phyloP scores from a whole-genome alignment of 1,284 basidiomycete genomes.

The Coniferiporia weirii region DNA sequence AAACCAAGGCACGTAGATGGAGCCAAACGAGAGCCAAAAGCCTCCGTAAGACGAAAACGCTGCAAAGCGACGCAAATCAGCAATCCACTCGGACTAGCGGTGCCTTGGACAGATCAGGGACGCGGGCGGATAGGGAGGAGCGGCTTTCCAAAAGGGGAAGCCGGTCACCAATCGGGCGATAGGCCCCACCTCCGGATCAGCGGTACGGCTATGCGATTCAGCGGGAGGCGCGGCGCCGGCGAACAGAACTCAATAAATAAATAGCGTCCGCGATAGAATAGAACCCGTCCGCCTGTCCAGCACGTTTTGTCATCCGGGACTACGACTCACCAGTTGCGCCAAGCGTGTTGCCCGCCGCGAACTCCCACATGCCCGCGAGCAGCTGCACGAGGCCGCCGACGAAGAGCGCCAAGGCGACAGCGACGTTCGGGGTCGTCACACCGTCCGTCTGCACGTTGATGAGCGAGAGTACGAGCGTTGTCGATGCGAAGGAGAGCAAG shows the following conservation, averaged over 20 bases:
- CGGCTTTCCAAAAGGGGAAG: not conserved
- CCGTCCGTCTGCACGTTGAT: constrained; percentile 55
- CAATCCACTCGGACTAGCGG: too few relatives aligned
- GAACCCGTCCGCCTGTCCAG: not conserved
- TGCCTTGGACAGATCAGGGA: too few relatives aligned
- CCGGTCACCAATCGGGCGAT: not conserved
- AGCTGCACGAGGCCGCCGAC: constrained; percentile 81
- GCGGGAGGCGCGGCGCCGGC: not conserved
- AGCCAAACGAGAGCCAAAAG: constrained; percentile 79
- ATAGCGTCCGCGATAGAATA: not conserved
- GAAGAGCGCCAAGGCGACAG: constrained; percentile 81
- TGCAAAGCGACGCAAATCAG: constrained; percentile 24
- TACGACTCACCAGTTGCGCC: constrained; percentile 57
- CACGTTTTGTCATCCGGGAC: too few relatives aligned
- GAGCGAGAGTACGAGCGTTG: constrained; percentile 66
- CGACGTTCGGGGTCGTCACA: constrained; percentile 58
- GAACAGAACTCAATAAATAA: not conserved
- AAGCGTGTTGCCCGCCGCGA: constrained; percentile 69
- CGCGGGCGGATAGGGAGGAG: not conserved
- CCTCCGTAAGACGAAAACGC: constrained; percentile 82
- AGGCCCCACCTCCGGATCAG: not conserved
- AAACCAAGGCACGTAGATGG: constrained; percentile 58
- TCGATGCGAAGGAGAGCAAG: constrained; percentile 68
- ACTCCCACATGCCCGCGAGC: constrained; percentile 77
- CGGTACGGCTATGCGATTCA: not conserved